Base-by-base conservation (phyloP, 257 asterid genomes). In the Dorcoceras hygrometricum region DNA sequence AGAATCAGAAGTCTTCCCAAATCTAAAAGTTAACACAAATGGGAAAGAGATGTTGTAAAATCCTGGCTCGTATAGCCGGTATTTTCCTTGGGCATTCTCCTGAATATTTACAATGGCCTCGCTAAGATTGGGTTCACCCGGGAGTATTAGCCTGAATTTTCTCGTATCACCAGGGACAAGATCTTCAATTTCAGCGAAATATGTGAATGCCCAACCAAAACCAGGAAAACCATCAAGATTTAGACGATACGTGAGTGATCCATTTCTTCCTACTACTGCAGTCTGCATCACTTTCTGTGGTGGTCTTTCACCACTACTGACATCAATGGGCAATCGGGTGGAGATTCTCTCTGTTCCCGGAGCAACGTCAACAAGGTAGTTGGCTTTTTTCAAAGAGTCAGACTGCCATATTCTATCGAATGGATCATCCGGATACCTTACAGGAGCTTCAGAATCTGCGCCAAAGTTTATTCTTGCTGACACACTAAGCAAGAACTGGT, bases 221-320 rank as follows among this genome's bases (percentile, higher is more conserved):
- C 81, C 90, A 23, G 99, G 99, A 80, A 90, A 90, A 25, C 97
- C 99, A 73, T 90, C 93, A 3, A 94, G 92, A 71, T 94, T 88
- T 81, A 90, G 51, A 14, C 99, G 95, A 74, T 94, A 88, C 4
- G 93, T 86, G 59, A 94, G 67, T 1, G 96, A 78, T 58, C 99
- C 99, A 28, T 94, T 85, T 83, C 95, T 82, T 71, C 99, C 99
- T 27, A 94, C 96, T 57, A 94, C 99, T 63, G 99, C 99, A 12
- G 99, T 94, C 82, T 94, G 97, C 99, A 94, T 86, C 67, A 90
- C 97, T 74, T 88, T 90, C 72, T 86, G 84, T 50, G 99, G 97
- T 5, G 97, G 97, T 72, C 76, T 74, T 79, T 94, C 96, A 5
- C 75, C 83, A 56, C 59, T 69, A 28, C 75, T 65, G 53, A 90